Evolutionary conservation across 208 protist species (phyloP).

Genomic region (Trypanosoma boissoni): DNA sequence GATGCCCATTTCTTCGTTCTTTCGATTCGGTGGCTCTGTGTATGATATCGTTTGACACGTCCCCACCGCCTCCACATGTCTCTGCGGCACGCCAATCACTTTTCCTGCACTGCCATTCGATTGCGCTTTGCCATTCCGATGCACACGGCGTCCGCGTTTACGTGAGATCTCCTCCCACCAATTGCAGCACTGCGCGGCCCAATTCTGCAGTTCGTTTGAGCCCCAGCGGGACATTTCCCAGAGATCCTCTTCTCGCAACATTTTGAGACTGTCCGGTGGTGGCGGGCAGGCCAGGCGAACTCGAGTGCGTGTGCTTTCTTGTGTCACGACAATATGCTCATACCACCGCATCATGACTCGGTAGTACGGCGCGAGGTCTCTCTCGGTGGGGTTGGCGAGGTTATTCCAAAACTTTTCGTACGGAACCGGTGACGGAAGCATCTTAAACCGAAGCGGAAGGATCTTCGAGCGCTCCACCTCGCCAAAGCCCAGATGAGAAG

Average conservation of each 20-base stretch:
- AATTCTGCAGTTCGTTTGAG: not conserved
- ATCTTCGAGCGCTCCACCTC: not conserved
- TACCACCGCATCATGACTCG: slow-evolving; percentile 9
- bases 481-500: not conserved
- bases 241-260: not conserved
- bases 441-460: slow-evolving; percentile 10
- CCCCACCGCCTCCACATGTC: too few relatives aligned
- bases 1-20: too few relatives aligned
- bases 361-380: slow-evolving; percentile 37
- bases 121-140: slow-evolving; percentile 12
- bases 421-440: slow-evolving; percentile 6
- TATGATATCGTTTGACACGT: too few relatives aligned
- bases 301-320: not conserved
- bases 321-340: not conserved
- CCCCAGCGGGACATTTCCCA: not conserved
- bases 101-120: too few relatives aligned
- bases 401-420: slow-evolving; percentile 27
- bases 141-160: slow-evolving; percentile 10
- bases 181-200: slow-evolving; percentile 1
- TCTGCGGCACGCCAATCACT: too few relatives aligned
- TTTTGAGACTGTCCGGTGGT: not conserved
- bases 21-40: too few relatives aligned
- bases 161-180: slow-evolving; percentile 17
- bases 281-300: slow-evolving; percentile 1
- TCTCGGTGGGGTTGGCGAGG: slow-evolving; percentile 45